Evolutionary conservation across 345 rosid species (phyloP).

Genomic region (Garcia nutans): DNA sequence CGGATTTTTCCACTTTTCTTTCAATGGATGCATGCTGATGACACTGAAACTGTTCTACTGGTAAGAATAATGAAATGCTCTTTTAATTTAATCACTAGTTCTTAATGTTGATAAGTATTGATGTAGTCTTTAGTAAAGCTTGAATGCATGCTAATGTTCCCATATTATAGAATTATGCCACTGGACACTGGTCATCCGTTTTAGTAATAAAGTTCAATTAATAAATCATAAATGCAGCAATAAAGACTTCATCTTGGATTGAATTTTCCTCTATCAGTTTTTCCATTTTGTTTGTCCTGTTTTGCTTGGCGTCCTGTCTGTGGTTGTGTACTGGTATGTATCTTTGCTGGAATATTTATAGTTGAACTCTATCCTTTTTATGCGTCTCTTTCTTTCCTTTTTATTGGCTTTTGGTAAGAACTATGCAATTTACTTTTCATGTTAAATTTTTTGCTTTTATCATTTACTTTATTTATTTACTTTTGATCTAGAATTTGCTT

Average conservation of each 20-base stretch:
- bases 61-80: slow-evolving; percentile 32
- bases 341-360: background rate
- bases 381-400: background rate
- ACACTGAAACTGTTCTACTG: slow-evolving; percentile 72
- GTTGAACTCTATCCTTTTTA: background rate
- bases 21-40: slow-evolving; percentile 85
- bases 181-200: background rate
- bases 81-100: background rate
- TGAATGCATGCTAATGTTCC: background rate
- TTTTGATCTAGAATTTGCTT: background rate
- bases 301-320: background rate
- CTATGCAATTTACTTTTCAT: background rate
- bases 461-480: background rate
- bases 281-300: background rate
- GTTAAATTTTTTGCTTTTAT: background rate
- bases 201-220: background rate
- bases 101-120: background rate
- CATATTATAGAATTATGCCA: background rate
- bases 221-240: background rate
- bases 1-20: slow-evolving; percentile 77
- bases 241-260: background rate
- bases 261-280: background rate
- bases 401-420: background rate
- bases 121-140: background rate
- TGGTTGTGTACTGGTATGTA: background rate